phyloP scores from a whole-genome alignment of 495 filamentous ascomycete species.

The Penicillium herquei region DNA sequence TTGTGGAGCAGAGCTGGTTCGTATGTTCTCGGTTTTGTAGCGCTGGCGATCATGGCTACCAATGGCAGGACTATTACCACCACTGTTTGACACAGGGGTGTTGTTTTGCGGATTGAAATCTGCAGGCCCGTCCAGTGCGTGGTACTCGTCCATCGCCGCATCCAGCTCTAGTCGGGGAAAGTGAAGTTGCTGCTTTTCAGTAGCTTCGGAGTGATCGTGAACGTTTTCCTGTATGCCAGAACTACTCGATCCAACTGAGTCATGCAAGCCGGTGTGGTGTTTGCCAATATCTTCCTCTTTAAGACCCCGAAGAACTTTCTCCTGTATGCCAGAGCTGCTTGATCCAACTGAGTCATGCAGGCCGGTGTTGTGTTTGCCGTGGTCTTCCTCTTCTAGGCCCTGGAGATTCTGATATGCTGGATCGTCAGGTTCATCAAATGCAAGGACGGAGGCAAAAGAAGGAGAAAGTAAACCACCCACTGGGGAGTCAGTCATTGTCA shows the following conservation, averaged over 20 bases:
- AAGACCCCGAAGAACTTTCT: neutral
- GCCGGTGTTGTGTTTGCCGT: neutral
- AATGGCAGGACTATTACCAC: conserved; percentile 3
- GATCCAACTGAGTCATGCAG: neutral
- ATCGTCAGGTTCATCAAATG: conserved; percentile 4
- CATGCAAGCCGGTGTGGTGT: neutral
- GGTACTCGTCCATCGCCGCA: conserved; percentile 20
- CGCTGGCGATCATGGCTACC: neutral
- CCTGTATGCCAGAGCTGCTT: neutral
- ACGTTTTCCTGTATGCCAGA: too few relatives aligned
- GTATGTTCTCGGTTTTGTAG: conserved; percentile 5
- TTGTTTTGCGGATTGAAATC: conserved; percentile 27
- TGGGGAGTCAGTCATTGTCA: conserved; percentile 13
- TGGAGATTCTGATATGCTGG: neutral
- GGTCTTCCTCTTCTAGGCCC: neutral
- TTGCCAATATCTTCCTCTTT: neutral
- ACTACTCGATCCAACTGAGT: too few relatives aligned
- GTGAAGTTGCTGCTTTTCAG: conserved; percentile 1
- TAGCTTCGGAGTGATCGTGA: conserved; percentile 1
- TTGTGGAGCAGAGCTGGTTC: conserved; percentile 8
- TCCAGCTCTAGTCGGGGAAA: conserved; percentile 22
- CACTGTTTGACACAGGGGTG: conserved; percentile 24
- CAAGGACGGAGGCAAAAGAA: conserved; percentile 15
- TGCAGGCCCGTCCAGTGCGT: conserved; percentile 16
- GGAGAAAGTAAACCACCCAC: conserved; percentile 6